A percentile compares a stretch with the other conserved stretches of the same genome.
Conservation (phyloP, 805 yeast genomes). For the Cyberlindnera saturnus region DNA sequence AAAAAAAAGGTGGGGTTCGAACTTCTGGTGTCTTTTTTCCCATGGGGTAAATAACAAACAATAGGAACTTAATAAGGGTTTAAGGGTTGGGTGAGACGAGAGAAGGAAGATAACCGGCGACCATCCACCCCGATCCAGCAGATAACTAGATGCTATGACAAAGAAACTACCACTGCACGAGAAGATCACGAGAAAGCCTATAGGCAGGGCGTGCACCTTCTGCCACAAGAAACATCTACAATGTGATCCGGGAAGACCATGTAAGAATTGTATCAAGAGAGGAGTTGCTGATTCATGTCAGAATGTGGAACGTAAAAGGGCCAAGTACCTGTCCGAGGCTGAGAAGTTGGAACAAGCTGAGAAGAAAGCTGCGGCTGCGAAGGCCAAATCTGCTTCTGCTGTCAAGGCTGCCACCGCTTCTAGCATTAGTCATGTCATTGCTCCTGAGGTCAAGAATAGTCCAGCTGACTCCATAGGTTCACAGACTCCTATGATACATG, state of each 20-base stretch:
- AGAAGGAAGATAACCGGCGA: too few species aligned
- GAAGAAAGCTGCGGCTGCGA: background rate
- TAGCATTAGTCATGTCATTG: background rate
- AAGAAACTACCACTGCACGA: conserved; percentile 49
- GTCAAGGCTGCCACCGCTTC: background rate
- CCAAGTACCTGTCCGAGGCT: conserved; percentile 23
- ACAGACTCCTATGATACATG: background rate
- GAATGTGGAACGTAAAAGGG: conserved; percentile 52
- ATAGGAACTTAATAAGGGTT: too few species aligned
- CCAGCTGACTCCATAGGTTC: background rate
- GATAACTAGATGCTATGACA: conserved; percentile 42
- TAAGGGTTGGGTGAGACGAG: too few species aligned
- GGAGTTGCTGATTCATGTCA: conserved; percentile 48
- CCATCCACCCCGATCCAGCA: too few species aligned
- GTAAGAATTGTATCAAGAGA: conserved; percentile 63
- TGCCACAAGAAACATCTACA: conserved; percentile 72
- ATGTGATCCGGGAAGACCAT: conserved; percentile 63
- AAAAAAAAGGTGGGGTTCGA: too few species aligned
- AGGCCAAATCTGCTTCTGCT: too few species aligned
- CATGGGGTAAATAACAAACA: too few species aligned
- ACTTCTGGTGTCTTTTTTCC: too few species aligned
- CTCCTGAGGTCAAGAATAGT: background rate
- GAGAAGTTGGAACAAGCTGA: conserved; percentile 1
- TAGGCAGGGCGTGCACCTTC: conserved; percentile 62
- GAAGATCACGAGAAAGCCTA: conserved; percentile 52